Evolutionary conservation across 2,329 filamentous ascomycete species (phyloP), one percentile per base, ranked within the genome.

Genomic region (Cytospora leucostoma): DNA sequence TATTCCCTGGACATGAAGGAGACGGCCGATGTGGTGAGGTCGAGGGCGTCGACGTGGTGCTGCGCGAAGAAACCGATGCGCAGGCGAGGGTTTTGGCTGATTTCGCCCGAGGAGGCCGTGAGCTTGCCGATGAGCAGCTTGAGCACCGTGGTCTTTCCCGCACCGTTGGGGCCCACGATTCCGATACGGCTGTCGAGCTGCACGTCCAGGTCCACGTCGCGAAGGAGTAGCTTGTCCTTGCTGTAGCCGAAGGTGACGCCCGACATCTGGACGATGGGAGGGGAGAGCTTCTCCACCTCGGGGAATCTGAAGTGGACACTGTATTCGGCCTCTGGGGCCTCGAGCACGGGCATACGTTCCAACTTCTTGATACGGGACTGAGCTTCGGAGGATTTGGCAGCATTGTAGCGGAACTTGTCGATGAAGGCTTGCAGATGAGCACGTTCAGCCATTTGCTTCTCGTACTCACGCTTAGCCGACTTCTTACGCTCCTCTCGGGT

Each of bases 351-450:
- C 92, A 99, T 97, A 73, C 91, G 92, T 77, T 99, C 96, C 66
- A 99, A 82, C 76, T 99, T 99, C 84, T 99, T 99, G 85, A 99
- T 98, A 72, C 95, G 89, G 0, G 94, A 98, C 74, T 99, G 95
- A 1, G 95, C 95, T 81, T 99, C 95, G 10, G 94, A 97, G 0
- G 95, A 97, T 77, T 99, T 99, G 72, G 94, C 95, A 34, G 95
- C 95, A 74, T 99, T 99, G 84, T 99, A 99, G 59, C 95, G 88
- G 84, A 99, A 99, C 79, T 99, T 99, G 84, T 99, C 95, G 79
- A 99, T 99, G 78, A 99, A 99, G 34, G 92, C 89, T 80, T 99
- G 95, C 67, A 99, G 79, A 82, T 99, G 95, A 37, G 93, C 92
- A 70, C 95, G 86, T 77, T 94, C 88, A 1, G 84, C 92, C 92